Conservation (phyloP, 2,329 filamentous ascomycete genomes). For the Fusarium brachygibbosum region DNA sequence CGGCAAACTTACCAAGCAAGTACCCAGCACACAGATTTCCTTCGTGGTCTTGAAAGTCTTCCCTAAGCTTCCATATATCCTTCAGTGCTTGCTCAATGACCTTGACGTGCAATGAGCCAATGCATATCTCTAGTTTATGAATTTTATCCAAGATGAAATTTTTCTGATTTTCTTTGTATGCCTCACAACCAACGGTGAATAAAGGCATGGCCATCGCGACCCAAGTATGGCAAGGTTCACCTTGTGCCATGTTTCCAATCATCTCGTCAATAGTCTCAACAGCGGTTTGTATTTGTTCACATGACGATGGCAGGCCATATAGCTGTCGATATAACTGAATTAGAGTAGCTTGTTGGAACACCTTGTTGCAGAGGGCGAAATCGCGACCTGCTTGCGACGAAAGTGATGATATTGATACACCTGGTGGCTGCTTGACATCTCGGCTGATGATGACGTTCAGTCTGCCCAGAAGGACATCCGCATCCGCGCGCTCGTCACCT, state of each 20-base stretch:
- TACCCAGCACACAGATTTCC: slow-evolving; percentile 42
- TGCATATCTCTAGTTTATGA: slow-evolving; percentile 44
- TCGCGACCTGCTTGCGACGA: slow-evolving; percentile 45
- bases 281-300: slow-evolving; percentile 36
- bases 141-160: slow-evolving; percentile 46
- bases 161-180: slow-evolving; percentile 39
- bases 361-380: slow-evolving; percentile 47
- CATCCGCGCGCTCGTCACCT: not conserved
- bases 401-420: slow-evolving; percentile 39
- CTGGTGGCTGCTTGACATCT: slow-evolving; percentile 37
- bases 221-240: slow-evolving; percentile 50
- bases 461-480: slow-evolving; percentile 42
- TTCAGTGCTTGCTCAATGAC: slow-evolving; percentile 44
- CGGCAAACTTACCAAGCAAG: slow-evolving; percentile 39
- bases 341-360: slow-evolving; percentile 48
- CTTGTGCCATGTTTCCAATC: slow-evolving; percentile 49
- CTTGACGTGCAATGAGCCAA: slow-evolving; percentile 48
- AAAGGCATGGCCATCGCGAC: slow-evolving; percentile 52
- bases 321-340: slow-evolving; percentile 47
- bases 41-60: slow-evolving; percentile 30
- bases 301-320: slow-evolving; percentile 39
- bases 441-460: slow-evolving; percentile 46
- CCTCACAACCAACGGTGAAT: slow-evolving; percentile 50
- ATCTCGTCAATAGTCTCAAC: slow-evolving; percentile 39
- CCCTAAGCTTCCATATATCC: slow-evolving; percentile 49